Percentiles rank a stretch among this genome's conserved stretches.
These are phyloP conservation scores for Irpex sp. DNA, from an alignment of 1,284 basidiomycete species.

Conservation along the genomic window DNA sequence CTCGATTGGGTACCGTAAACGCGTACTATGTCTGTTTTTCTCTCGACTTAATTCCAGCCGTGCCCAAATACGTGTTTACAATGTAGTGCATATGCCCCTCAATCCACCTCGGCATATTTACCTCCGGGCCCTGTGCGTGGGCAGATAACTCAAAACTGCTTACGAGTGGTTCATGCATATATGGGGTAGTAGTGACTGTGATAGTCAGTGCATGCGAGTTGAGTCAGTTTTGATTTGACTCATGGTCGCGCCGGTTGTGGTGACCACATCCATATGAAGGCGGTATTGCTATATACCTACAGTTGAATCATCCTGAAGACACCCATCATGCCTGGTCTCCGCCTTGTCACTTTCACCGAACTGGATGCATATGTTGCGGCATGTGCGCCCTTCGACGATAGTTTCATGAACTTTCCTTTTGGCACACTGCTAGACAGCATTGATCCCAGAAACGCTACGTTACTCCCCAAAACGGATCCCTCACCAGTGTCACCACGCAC, in stretches of 20 bases:
- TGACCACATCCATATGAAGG: no score
- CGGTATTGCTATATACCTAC: no score
- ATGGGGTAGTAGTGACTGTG: neutral
- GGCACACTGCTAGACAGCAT: constrained; percentile 16
- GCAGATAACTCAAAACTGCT: no score
- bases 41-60: neutral
- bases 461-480: neutral
- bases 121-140: no score
- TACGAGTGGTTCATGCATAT: no score
- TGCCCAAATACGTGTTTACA: neutral
- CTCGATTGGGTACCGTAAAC: neutral
- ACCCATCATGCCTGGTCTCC: constrained; percentile 9
- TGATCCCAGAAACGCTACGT: neutral
- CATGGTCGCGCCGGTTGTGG: no score
- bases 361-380: constrained; percentile 12
- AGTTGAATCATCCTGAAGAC: neutral
- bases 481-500: neutral
- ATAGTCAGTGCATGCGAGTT: neutral
- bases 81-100: neutral
- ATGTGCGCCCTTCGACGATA: constrained; percentile 14
- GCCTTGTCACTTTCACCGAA: constrained; percentile 13
- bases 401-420: constrained; percentile 17
- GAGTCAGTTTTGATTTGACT: neutral
- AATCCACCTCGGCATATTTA: neutral
- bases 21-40: neutral